Base-by-base conservation (phyloP, 2,329 filamentous ascomycete species). In the Penicillium italicum region DNA sequence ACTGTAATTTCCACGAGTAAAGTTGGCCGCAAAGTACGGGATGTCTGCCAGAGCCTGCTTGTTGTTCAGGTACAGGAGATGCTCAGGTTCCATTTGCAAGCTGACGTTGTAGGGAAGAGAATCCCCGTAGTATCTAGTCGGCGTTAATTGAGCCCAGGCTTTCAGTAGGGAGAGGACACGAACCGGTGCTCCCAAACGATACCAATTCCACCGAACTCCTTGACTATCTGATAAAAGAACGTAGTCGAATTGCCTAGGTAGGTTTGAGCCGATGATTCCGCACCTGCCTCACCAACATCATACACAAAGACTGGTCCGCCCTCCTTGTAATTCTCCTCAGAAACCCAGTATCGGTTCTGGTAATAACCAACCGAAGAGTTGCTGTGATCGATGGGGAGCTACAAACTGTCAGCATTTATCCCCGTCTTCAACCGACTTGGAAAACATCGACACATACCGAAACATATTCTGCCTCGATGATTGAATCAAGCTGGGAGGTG, bases 311-410 rank as follows among this genome's bases (percentile, higher is more conserved):
- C 74, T 0, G 79, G 82, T 0, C 82, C 82, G n/a, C 82, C 81
- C n/a, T 79, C 69, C 60, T 80, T 77, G 63, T 83, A 84, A 64
- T 82, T 82, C 0, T 77, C 74, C 5, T 74, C 71, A 55, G 81
- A 80, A 45, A 82, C 79, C 64, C 80, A 82, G 62, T 82, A 84
- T 42, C 80, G 76, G 66, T 83, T 81, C 54, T 75, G 74, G 66
- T 83, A 84, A 0, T 78, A 82, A 18, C 71, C 78, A 50, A 77
- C 75, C 5, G 73, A 66, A 8, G 44, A 34, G 48, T 71, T 58
- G 9, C 59, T 62, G 40, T 73, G 71, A 43, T 73, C 70, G 46
- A 73, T 71, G 5, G 70, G 71, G 20, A 73, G 52, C 71, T 71
- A 34, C 10, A 1, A 14, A 4, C 6, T n/a, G 11, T 60, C 14